A percentile compares a stretch with the other conserved stretches of the same genome.
These are phyloP conservation scores for Elongisporangium undulatum DNA, from an alignment of 352 stramenopile genomes.

Conservation along the genomic window DNA sequence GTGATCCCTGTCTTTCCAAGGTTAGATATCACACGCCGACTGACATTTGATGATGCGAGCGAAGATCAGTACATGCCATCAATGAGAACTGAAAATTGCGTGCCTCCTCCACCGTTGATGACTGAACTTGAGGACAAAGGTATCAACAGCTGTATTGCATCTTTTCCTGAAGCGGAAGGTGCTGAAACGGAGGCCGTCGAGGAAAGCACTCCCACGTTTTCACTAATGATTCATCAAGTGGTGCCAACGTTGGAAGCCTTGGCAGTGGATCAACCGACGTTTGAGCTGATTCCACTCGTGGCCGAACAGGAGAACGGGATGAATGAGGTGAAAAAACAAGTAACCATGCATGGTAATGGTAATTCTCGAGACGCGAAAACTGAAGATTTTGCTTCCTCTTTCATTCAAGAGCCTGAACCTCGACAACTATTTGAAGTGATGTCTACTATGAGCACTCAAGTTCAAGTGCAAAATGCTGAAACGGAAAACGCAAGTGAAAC, in stretches of 20 bases:
- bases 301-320: background rate
- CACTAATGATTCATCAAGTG: background rate
- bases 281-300: background rate
- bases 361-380: background rate
- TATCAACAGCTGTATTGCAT: background rate
- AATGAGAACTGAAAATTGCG: constrained; percentile 16
- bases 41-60: constrained; percentile 37
- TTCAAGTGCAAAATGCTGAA: background rate
- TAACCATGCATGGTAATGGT: background rate
- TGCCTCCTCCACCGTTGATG: constrained; percentile 19
- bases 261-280: background rate
- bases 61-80: background rate
- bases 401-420: background rate
- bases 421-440: background rate
- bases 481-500: background rate
- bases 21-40: constrained; percentile 29
- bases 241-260: background rate
- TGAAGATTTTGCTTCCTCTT: background rate
- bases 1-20: constrained; percentile 12
- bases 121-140: background rate
- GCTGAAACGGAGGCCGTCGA: background rate
- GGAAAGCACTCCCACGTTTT: background rate
- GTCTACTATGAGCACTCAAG: background rate
- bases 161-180: background rate
- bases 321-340: background rate